Conservation (phyloP, 805 yeast genomes). For the Myxozyma neglecta region DNA sequence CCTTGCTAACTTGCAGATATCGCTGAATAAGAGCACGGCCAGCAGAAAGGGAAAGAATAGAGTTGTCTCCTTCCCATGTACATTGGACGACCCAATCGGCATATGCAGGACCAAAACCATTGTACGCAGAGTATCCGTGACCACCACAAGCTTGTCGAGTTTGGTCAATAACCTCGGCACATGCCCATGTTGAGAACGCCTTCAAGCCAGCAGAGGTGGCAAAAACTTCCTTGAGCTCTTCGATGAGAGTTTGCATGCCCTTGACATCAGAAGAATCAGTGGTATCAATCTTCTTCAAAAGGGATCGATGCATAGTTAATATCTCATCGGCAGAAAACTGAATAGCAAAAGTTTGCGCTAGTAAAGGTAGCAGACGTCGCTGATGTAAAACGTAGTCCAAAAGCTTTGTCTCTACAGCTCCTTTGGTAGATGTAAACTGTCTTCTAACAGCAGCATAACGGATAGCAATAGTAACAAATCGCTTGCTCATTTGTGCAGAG, state of each 20-base stretch:
- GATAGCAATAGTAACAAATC: constrained; percentile 78
- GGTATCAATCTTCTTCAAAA: constrained; percentile 52
- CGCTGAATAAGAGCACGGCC: constrained; percentile 73
- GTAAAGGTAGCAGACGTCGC: constrained; percentile 78
- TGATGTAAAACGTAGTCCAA: constrained; percentile 89
- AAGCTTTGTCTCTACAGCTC: constrained; percentile 63
- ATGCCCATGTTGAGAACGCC: constrained; percentile 86
- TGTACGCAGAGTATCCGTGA: constrained; percentile 91
- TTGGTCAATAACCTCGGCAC: constrained; percentile 78
- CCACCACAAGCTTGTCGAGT: constrained; percentile 95
- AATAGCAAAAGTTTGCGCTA: constrained; percentile 76
- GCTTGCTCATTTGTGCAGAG: constrained; percentile 75
- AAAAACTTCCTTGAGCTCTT: constrained; percentile 67
- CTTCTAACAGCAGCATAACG: constrained; percentile 88
- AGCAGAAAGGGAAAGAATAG: constrained; percentile 75
- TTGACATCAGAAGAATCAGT: constrained; percentile 47
- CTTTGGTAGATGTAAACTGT: constrained; percentile 63
- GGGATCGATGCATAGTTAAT: constrained; percentile 50
- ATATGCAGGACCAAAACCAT: constrained; percentile 85
- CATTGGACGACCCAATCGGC: constrained; percentile 97
- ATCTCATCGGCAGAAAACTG: constrained; percentile 69
- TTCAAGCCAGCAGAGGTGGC: constrained; percentile 84
- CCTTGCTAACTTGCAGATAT: constrained; percentile 44
- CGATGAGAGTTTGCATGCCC: constrained; percentile 53
- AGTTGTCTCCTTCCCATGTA: constrained; percentile 98